Percentiles rank a stretch among this genome's conserved stretches.
Conservation (phyloP, 768 basidiomycete species). For the Leccinum broughii region DNA sequence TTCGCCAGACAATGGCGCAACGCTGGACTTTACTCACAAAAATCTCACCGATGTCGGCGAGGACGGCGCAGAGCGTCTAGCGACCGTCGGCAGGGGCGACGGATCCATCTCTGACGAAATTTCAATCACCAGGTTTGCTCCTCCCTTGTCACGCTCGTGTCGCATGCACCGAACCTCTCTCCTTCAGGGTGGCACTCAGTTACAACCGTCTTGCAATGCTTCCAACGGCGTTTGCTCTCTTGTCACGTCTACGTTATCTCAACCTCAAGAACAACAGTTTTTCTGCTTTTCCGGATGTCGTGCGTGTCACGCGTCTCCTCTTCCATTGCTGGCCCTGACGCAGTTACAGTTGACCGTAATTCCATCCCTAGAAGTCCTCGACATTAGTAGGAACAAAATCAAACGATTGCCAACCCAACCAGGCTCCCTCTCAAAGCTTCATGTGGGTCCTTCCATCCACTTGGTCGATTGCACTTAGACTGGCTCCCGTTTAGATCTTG, state of each 20-base stretch:
- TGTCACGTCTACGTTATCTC: conserved; percentile 78
- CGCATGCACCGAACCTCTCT: conserved; percentile 1
- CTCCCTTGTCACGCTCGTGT: conserved; percentile 8
- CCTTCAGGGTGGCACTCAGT: conserved; percentile 75
- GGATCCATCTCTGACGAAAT: conserved; percentile 46
- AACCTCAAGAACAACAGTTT: conserved; percentile 87
- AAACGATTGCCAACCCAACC: conserved; percentile 75
- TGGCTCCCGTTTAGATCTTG: conserved; percentile 59
- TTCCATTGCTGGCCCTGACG: conserved; percentile 13
- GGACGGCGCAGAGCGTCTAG: conserved; percentile 76
- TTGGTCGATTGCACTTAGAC: conserved; percentile 3
- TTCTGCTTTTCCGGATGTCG: conserved; percentile 81
- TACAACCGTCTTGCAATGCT: conserved; percentile 81
- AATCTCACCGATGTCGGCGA: conserved; percentile 74
- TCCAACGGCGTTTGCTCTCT: conserved; percentile 69
- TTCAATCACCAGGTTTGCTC: conserved; percentile 58
- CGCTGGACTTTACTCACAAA: conserved; percentile 82
- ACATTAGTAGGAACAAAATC: conserved; percentile 92
- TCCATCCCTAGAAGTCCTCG: conserved; percentile 88
- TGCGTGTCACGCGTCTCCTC: conserved; percentile 42
- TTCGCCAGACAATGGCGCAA: conserved; percentile 78
- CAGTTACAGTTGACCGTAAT: conserved; percentile 70
- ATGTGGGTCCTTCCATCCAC: conserved; percentile 43
- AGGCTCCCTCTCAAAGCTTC: conserved; percentile 74
- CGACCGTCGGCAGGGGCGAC: conserved; percentile 50